These are phyloP conservation scores for Cetraspora pellucida DNA, from an alignment of 192 early-diverging fungal genomes.

Conservation along the genomic window DNA sequence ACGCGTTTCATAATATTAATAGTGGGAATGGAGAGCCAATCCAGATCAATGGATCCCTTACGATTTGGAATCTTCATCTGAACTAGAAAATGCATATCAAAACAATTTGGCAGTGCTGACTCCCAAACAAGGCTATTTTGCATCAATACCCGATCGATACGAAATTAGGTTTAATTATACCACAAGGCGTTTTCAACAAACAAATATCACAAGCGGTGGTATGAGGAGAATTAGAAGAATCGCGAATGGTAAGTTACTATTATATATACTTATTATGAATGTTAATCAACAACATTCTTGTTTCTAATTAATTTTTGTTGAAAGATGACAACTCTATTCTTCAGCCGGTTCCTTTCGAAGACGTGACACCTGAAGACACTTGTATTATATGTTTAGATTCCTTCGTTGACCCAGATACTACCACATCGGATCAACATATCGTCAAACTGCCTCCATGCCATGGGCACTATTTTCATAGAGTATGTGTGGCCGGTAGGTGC, in stretches of 20 bases:
- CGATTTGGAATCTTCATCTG: slow-evolving; percentile 25
- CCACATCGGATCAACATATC: slow-evolving; percentile 13
- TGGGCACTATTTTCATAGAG: slow-evolving; percentile 34
- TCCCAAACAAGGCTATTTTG: slow-evolving; percentile 27
- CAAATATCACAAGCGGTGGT: slow-evolving; percentile 18
- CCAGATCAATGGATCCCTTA: slow-evolving; percentile 36
- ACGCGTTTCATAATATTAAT: background rate
- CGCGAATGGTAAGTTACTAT: slow-evolving; percentile 18
- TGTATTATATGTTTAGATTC: slow-evolving; percentile 30
- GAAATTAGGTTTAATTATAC: slow-evolving; percentile 30
- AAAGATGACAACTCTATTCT: slow-evolving; percentile 35
- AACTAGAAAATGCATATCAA: slow-evolving; percentile 33
- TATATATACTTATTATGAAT: background rate
- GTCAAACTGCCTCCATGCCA: slow-evolving; percentile 32
- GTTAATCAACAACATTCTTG: background rate
- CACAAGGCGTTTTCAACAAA: slow-evolving; percentile 22
- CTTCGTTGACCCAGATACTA: slow-evolving; percentile 16
- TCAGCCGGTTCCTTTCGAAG: slow-evolving; percentile 10
- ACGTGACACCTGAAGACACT: slow-evolving; percentile 20
- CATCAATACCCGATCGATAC: slow-evolving; percentile 23
- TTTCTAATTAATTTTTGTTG: slow-evolving; percentile 3
- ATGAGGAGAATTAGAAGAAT: slow-evolving; percentile 23
- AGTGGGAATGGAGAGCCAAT: slow-evolving; percentile 37
- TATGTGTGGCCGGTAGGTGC: slow-evolving; percentile 25
- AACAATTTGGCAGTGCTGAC: background rate